Evolutionary conservation across 2,329 filamentous ascomycete genomes (phyloP), one percentile per base, ranked within the genome.

Genomic region (Fusarium fujikuroi): DNA sequence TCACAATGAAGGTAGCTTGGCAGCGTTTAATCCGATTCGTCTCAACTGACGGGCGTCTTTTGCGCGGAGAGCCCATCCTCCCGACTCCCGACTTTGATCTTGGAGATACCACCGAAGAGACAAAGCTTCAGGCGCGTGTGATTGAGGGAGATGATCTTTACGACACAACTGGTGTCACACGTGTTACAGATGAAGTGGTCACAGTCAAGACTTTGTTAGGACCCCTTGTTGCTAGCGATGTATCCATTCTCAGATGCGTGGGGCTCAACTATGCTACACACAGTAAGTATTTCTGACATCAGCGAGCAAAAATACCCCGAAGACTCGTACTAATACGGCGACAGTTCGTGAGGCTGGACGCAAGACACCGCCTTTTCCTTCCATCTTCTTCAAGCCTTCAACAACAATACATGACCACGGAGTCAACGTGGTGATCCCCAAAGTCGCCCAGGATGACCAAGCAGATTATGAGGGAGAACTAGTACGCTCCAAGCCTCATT

Each of bases 211-310:
- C 80, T 58, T 77, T 91, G 1, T 82, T 91, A 0, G 86, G 87
- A 0, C 89, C 88, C 0, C 77, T 91, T 37, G 82, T 84, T 0
- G 79, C 78, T 15, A 78, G 80, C 5, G 87, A 90, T 57, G 86
- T 90, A 1, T 86, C 88, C 0, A 88, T 90, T 47, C 75, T 91
- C 7, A 80, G 88, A 25, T 91, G 89, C 71, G 85, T 90, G 18
- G 89, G 89, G 0, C 76, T 91, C 34, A 91, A 91, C 74, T 91
- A 90, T 73, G 84, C 85, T 43, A 89, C 87, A 60, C 89, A 91
- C 73, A 88, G 83, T 84, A 65, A 65, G 80, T 23, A 5, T 5
- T 5, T 3, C n/a, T 16, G 3, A 2, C 4, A 49, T 8, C 14
- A 0, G 4, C 19, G 18, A 28, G 25, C 18, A 46, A 12, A 3